Evolutionary conservation across 2,329 filamentous ascomycete genomes (phyloP), one percentile per base, ranked within the genome.

Genomic region (Aureobasidium sp.): DNA sequence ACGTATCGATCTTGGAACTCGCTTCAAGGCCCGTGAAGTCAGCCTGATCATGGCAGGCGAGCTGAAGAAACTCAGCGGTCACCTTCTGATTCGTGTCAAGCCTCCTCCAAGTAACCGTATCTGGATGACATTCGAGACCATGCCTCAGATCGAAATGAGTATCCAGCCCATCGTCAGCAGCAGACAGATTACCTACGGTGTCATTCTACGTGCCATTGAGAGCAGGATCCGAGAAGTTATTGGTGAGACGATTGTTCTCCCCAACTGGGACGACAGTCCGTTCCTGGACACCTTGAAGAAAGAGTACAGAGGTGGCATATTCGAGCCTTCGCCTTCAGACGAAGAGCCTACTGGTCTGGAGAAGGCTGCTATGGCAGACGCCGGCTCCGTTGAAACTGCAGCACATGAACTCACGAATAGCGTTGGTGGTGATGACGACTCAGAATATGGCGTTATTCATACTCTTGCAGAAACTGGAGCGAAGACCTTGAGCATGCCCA

Each of bases 121-220:
- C n/a, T 99, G 94, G 94, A 85, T 97, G 67, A 88, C 91, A 0
- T 99, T 99, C 71, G 90, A 95, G 71, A 86, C 86, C n/a, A 90
- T 91, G 81, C 94, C 94, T 21, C 92, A 93, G 70, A 88, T 99
- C 78, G 91, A 96, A 64, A 86, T 97, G 81, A 85, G 85, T n/a
- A 90, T 97, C 45, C 91, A 97, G 72, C 94, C 94, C 3, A 92
- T 99, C 67, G 91, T 99, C 55, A 96, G 92, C 76, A 89, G 91
- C 15, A 86, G 93, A 62, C 93, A 97, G 72, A 96, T 99, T 66
- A 97, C 94, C 0, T 97, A 96, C 73, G 90, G 88, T 1, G 83
- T 96, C 63, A 94, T 99, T 61, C 81, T 97, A 13, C 86, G 91
- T 54, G 90, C 95, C 64, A 97, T 99, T 63, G 94, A 99, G 74